phyloP scores from a whole-genome alignment of 75 land plant species.

The Picea sitchensis region DNA sequence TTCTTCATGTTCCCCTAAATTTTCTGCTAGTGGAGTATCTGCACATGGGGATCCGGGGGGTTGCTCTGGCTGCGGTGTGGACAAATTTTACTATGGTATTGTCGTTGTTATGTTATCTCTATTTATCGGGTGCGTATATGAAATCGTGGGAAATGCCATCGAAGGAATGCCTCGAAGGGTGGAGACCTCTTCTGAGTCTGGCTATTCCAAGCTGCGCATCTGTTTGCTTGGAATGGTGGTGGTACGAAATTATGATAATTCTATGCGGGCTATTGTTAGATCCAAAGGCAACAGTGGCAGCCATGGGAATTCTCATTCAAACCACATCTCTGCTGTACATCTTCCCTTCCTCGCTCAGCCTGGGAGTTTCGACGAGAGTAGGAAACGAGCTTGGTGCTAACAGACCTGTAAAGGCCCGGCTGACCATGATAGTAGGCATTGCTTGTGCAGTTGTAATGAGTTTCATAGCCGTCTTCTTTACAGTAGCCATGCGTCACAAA shows the following conservation, averaged over 20 bases:
- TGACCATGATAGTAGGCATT: conserved; percentile 36
- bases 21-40: conserved; percentile 25
- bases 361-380: conserved; percentile 68
- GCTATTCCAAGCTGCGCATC: conserved; percentile 71
- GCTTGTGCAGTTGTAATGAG: conserved; percentile 33
- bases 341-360: conserved; percentile 58
- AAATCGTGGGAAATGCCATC: conserved; percentile 16
- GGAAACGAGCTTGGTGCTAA: conserved; percentile 76
- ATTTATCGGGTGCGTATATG: conserved; percentile 25
- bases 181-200: conserved; percentile 45
- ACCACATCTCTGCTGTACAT: conserved; percentile 65
- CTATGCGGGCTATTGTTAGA: conserved; percentile 50
- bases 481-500: conserved; percentile 31
- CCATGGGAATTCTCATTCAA: conserved; percentile 75
- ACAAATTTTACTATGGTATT: conserved; percentile 38
- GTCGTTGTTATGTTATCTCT: conserved; percentile 28
- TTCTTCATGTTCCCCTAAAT: conserved; percentile 47
- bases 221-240: conserved; percentile 85
- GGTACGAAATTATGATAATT: conserved; percentile 78
- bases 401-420: conserved; percentile 33
- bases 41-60: conserved; percentile 47
- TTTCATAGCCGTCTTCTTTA: conserved; percentile 41
- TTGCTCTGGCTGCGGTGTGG: conserved; percentile 48
- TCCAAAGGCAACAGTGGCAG: conserved; percentile 66
- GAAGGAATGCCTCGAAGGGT: conserved; percentile 22